phyloP scores from a whole-genome alignment of 2,329 filamentous ascomycete genomes.

The Geosmithia flava region DNA sequence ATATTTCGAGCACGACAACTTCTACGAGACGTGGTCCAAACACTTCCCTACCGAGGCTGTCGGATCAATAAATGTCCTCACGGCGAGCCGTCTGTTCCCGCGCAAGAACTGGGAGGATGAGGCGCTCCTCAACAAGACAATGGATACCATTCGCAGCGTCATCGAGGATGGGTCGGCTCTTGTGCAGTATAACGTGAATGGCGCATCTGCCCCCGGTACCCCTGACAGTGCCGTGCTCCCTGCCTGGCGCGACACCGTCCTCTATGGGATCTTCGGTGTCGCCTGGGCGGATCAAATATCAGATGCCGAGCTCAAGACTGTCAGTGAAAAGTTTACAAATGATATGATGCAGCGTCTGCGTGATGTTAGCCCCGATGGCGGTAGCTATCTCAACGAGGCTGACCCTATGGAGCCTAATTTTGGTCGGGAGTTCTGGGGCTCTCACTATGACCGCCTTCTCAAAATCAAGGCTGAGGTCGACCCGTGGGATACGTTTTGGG shows the following conservation, averaged over 20 bases:
- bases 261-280: conserved; percentile 18
- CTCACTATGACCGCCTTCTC: conserved; percentile 11
- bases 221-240: conserved; percentile 24
- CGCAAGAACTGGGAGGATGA: conserved; percentile 12
- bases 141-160: conserved; percentile 8
- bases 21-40: conserved; percentile 22
- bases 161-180: conserved; percentile 11
- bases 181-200: conserved; percentile 12
- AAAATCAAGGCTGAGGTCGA: conserved; percentile 18
- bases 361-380: conserved; percentile 10
- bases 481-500: conserved; percentile 15
- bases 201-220: conserved; percentile 6
- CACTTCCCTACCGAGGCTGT: conserved; percentile 20
- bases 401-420: conserved; percentile 18
- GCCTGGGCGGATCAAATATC: conserved; percentile 7
- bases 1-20: conserved; percentile 19
- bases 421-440: conserved; percentile 15
- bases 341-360: conserved; percentile 17
- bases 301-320: conserved; percentile 7
- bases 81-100: conserved; percentile 27
- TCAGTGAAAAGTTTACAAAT: conserved; percentile 15
- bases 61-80: conserved; percentile 9
- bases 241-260: conserved; percentile 29
- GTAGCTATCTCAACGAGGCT: conserved; percentile 17
- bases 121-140: conserved; percentile 7